Conservation (phyloP, 306 rosid species). For the Citrullus colocynthis region DNA sequence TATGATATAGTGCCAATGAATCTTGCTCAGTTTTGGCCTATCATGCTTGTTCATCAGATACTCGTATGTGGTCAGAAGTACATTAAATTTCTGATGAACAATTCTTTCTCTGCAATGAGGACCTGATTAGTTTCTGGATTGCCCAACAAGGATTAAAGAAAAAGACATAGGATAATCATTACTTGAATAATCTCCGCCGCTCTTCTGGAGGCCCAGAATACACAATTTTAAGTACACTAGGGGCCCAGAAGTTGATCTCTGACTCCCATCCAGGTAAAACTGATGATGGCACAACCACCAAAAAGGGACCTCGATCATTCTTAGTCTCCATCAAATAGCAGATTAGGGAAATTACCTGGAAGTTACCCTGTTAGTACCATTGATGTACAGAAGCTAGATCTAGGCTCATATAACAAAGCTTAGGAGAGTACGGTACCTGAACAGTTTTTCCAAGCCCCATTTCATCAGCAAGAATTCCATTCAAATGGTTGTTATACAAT, state of each 20-base stretch:
- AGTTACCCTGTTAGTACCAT: neutral
- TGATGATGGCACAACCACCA: constrained; percentile 97
- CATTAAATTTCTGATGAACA: constrained; percentile 89
- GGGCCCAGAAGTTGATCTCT: constrained; percentile 94
- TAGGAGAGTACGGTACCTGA: constrained; percentile 45
- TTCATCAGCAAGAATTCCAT: constrained; percentile 99
- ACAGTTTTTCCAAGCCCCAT: constrained; percentile 99
- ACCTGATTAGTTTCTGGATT: constrained; percentile 12
- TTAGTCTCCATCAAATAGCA: constrained; percentile 97
- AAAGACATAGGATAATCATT: constrained; percentile 13
- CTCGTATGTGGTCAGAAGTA: constrained; percentile 91
- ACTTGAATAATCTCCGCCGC: constrained; percentile 90
- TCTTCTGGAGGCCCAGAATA: constrained; percentile 96
- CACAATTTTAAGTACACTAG: constrained; percentile 57
- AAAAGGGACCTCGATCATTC: constrained; percentile 96
- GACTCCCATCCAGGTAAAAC: constrained; percentile 99
- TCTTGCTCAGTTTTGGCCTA: constrained; percentile 91
- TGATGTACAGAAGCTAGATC: neutral
- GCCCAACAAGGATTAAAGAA: constrained; percentile 1
- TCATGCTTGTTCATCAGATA: constrained; percentile 99
- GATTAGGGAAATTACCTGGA: constrained; percentile 84
- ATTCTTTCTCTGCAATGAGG: constrained; percentile 72
- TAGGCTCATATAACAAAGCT: neutral
- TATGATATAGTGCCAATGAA: constrained; percentile 93
- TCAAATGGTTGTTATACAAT: constrained; percentile 86